phyloP scores from a whole-genome alignment of 1,139 yeast genomes.

The Chernovozyma sophiae-reginae region DNA sequence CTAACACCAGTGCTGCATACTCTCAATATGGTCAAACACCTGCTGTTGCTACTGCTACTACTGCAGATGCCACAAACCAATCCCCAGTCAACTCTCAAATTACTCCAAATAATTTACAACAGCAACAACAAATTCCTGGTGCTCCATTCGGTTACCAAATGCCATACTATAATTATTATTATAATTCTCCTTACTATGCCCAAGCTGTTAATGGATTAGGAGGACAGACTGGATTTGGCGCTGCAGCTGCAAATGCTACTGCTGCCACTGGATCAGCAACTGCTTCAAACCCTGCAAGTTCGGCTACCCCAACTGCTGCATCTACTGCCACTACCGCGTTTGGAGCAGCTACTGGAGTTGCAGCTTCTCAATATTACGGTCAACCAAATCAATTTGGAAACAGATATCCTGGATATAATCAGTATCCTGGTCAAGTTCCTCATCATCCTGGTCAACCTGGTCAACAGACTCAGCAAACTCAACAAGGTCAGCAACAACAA shows the following conservation, averaged over 20 bases:
- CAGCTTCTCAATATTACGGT: conserved; percentile 30
- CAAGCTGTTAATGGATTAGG: conserved; percentile 27
- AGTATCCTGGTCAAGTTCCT: conserved; percentile 31
- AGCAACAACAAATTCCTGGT: conserved; percentile 22
- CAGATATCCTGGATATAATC: conserved; percentile 37
- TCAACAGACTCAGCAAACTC: conserved; percentile 5
- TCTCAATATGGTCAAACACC: conserved; percentile 24
- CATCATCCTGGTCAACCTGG: conserved; percentile 11
- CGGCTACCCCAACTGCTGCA: conserved; percentile 9
- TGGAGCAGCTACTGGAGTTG: conserved; percentile 14
- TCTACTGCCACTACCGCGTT: conserved; percentile 6
- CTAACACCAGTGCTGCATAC: conserved; percentile 25
- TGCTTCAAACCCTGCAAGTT: conserved; percentile 6
- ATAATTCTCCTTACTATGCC: conserved; percentile 41
- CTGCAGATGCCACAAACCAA: conserved; percentile 20
- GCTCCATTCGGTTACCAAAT: conserved; percentile 40
- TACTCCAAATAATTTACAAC: conserved; percentile 25
- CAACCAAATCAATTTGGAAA: conserved; percentile 35
- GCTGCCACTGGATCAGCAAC: conserved; percentile 10
- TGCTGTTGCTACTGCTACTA: conserved; percentile 12
- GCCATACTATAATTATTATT: conserved; percentile 41
- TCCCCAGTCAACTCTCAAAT: conserved; percentile 22
- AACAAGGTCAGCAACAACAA: conserved; percentile 17
- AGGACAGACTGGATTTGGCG: conserved; percentile 22
- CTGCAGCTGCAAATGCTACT: conserved; percentile 11